Evolutionary conservation across 1,139 yeast genomes (phyloP).

Genomic region (Pichia sp.): DNA sequence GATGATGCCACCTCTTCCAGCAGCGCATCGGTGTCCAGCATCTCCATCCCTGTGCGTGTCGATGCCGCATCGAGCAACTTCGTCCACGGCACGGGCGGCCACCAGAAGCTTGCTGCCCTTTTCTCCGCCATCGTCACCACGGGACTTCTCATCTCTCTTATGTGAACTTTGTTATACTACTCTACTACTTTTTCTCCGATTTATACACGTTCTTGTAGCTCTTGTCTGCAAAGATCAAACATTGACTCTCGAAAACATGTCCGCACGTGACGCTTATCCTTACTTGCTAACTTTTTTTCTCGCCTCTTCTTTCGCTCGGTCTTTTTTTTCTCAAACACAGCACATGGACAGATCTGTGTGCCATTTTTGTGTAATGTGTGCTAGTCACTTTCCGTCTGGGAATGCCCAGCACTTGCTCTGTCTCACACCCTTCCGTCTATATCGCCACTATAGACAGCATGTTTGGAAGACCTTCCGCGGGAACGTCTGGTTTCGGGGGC

Average conservation of each 20-base stretch:
- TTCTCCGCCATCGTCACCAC: background rate
- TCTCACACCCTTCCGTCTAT: background rate
- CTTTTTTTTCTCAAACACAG: background rate
- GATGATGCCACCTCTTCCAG: background rate
- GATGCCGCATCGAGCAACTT: background rate
- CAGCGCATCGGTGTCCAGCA: background rate
- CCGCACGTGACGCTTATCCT: background rate
- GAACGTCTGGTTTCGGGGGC: slow-evolving; percentile 57
- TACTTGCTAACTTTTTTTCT: background rate
- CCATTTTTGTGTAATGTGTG: background rate
- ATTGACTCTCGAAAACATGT: background rate
- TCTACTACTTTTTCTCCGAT: background rate
- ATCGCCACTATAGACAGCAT: slow-evolving; percentile 25
- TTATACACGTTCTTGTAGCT: background rate
- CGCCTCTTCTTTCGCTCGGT: background rate
- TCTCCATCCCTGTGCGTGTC: background rate
- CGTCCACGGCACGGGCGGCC: background rate
- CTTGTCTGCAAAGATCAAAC: too few relatives aligned
- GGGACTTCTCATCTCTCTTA: background rate
- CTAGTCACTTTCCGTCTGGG: background rate
- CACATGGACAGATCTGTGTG: background rate
- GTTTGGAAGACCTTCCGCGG: slow-evolving; percentile 43
- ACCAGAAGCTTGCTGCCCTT: background rate
- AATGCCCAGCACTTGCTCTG: background rate
- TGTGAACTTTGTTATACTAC: background rate